Percentiles rank a stretch among this genome's conserved stretches.
Conservation (phyloP, 75 land plant genomes). For the Pinus albicaulis region DNA sequence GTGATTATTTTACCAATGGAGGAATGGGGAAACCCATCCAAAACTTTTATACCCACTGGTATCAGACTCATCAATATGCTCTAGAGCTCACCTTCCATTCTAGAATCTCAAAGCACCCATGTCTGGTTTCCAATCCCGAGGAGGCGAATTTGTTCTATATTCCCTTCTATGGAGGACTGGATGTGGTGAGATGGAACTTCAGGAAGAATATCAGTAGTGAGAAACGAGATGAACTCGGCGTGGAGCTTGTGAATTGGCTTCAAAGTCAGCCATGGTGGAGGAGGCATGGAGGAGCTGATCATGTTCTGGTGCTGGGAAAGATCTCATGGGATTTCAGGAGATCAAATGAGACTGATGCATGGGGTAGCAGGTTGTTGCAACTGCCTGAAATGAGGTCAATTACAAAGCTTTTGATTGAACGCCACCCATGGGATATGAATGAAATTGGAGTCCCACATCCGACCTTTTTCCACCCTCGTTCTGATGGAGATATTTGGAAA, state of each 20-base stretch:
- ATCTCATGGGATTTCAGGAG: conserved; percentile 82
- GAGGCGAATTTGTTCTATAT: conserved; percentile 69
- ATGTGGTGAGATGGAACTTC: conserved; percentile 75
- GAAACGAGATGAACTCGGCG: conserved; percentile 40
- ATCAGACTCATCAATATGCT: conserved; percentile 64
- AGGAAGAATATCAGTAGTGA: conserved; percentile 36
- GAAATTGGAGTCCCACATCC: conserved; percentile 80
- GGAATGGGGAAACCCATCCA: conserved; percentile 43
- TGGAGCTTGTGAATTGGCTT: conserved; percentile 63
- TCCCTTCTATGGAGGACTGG: conserved; percentile 72
- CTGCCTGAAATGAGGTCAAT: conserved; percentile 44
- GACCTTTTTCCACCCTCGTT: conserved; percentile 63
- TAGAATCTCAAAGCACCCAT: conserved; percentile 49
- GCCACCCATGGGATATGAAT: conserved; percentile 73
- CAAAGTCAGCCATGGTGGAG: conserved; percentile 37
- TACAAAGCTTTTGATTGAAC: conserved; percentile 65
- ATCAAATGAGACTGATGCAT: neutral
- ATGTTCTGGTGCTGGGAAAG: conserved; percentile 69
- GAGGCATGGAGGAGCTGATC: conserved; percentile 42
- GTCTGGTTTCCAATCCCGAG: conserved; percentile 34
- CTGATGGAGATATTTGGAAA: conserved; percentile 43
- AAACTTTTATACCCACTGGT: conserved; percentile 39
- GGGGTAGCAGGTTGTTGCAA: conserved; percentile 61
- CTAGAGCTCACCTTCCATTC: conserved; percentile 71
- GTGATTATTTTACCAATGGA: conserved; percentile 37